Evolutionary conservation across 805 yeast species (phyloP), one percentile per base, ranked within the genome.

Genomic region (Starmerella gropengiesseri): DNA sequence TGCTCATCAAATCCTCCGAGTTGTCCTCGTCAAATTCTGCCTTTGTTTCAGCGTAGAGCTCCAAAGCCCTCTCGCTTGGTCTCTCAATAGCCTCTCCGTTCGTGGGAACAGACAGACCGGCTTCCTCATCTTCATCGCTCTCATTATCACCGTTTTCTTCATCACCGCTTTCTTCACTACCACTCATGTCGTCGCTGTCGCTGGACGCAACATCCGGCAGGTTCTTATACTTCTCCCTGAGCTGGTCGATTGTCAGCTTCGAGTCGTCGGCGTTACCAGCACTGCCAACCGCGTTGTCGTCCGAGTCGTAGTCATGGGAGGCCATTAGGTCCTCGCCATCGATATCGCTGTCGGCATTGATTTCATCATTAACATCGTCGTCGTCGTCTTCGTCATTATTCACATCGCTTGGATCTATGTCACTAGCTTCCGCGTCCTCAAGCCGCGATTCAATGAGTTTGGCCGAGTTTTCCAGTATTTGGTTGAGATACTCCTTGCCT

Each of bases 401-500:
- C 14, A 55, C 60, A 37, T 51, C 56, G 13, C 44, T 59, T 8
- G 60, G 68, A 2, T 66, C 65, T 40, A 58, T 67, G n/a, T n/a
- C n/a, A n/a, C n/a, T n/a, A 3, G 35, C 35, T 9, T 7, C 26
- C 6, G 23, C 13, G 20, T 45, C 44, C 23, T 73, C 75, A 44
- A 81, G 60, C 50, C 89, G 94, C 1, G 94, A 93, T 48, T 86
- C 95, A 22, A 89, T 67, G 27, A 89, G 70, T 57, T 83, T 87
- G 0, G 95, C 84, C 19, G 95, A 84, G 55, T 87, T 91, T 55
- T 87, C 94, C 44, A 89, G 66, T 70, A 89, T 87, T 56, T 84
- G 80, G 44, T 84, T 77, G 44, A 89, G 67, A 58, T 87, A 94
- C 54, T 83, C 82, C 57, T 86, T 81, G 29, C 96, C 95, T 55